These are phyloP conservation scores for Diaporthe eres DNA, from an alignment of 2,329 filamentous ascomycete genomes.

Conservation along the genomic window DNA sequence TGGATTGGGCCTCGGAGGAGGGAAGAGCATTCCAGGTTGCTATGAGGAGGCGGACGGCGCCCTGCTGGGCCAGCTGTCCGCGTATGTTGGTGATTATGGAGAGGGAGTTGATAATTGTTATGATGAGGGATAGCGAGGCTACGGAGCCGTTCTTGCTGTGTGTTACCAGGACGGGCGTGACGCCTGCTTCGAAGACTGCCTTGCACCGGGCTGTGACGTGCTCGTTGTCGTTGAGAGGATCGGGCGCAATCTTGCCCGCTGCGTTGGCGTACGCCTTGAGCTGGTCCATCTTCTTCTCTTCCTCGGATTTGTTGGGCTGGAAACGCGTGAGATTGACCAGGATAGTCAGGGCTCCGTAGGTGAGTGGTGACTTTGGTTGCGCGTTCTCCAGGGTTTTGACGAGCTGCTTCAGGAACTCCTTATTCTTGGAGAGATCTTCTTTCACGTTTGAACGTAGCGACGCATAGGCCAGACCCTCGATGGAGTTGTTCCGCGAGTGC, in stretches of 20 bases:
- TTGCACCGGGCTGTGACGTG: constrained; percentile 83
- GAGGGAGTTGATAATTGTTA: constrained; percentile 83
- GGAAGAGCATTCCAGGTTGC: constrained; percentile 76
- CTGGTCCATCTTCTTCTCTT: constrained; percentile 92
- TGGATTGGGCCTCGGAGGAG: constrained; percentile 61
- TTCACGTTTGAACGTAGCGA: constrained; percentile 90
- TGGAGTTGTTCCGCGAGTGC: constrained; percentile 75
- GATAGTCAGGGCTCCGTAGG: constrained; percentile 90
- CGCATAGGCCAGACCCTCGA: constrained; percentile 94
- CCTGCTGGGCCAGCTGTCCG: constrained; percentile 89
- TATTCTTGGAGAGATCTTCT: constrained; percentile 81
- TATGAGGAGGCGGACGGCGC: constrained; percentile 88
- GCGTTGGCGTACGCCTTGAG: constrained; percentile 95
- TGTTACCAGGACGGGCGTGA: constrained; percentile 82
- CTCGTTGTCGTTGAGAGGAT: constrained; percentile 81
- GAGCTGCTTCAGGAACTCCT: constrained; percentile 77
- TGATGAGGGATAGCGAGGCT: constrained; percentile 78
- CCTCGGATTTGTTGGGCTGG: constrained; percentile 82
- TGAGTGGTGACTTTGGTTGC: constrained; percentile 75
- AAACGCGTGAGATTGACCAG: constrained; percentile 89
- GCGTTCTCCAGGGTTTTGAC: constrained; percentile 73
- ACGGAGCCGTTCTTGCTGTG: constrained; percentile 81
- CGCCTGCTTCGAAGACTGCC: constrained; percentile 82
- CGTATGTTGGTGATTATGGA: constrained; percentile 81
- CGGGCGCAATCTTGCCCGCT: constrained; percentile 74